Base-by-base conservation (phyloP, 495 filamentous ascomycete species). In the Chaetomium tenue region DNA sequence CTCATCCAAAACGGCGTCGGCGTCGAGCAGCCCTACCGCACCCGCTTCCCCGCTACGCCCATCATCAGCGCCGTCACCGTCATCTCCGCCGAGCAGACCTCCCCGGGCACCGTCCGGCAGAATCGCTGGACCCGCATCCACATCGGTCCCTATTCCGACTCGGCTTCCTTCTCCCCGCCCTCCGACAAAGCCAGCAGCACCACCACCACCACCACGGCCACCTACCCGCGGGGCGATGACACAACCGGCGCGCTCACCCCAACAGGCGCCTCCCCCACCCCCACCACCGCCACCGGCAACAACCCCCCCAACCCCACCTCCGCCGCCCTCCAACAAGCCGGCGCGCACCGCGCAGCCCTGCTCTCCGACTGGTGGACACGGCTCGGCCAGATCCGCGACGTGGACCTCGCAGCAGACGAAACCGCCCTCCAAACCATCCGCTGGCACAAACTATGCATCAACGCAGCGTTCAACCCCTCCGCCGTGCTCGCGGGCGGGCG, bases 1-100 rank as follows among this genome's bases (percentile, higher is more conserved):
- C 75, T 90, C 39, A 86, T 89, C 57, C 87, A 90, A 64, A 90
- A 90, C 72, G 88, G 88, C 28, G 81, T 90, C 12, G 88, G 87
- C 28, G 86, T 89, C 28, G 88, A 90, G 63, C 82, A 82, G 13
- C 80, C 86, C 0, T 88, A 88, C 72, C 79, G 84, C 37, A 72
- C 71, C 52, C 75, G 80, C 11, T 89, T 86, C 61, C 84, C 86
- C 0, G 11, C 65, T 12, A 79, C 71, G 12, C 80, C 83, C 0
- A 85, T 89, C 58, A 70, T 89, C 26, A 87, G 81, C 42, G 87
- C 82, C 58, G 87, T 89, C 47, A 86, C 84, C 13, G 77, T 85
- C 67, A 73, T 85, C 50, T 81, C 77, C 48, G 82, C 81, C 37
- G 83, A 79, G 65, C 83, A 86, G 67, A 75, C 74, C 28, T 66